These are phyloP conservation scores for Groenewaldozyma auringiensis DNA, from an alignment of 1,139 yeast genomes.

Conservation along the genomic window DNA sequence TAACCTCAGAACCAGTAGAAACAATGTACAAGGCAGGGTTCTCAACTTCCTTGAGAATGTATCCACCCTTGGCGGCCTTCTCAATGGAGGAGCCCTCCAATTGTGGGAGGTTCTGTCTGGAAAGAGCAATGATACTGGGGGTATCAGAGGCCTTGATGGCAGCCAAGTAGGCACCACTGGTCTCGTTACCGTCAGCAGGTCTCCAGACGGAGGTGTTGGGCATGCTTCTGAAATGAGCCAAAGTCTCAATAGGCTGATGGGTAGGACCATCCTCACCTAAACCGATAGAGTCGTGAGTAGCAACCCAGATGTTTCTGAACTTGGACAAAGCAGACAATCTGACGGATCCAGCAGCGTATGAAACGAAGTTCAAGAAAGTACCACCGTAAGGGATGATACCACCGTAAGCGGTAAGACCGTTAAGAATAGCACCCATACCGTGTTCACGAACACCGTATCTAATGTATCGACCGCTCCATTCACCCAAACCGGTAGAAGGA, in stretches of 20 bases:
- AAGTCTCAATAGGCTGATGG: conserved; percentile 98
- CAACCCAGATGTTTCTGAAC: conserved; percentile 93
- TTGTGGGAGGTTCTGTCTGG: conserved; percentile 98
- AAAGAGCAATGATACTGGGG: conserved; percentile 84
- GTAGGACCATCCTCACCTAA: conserved; percentile 99
- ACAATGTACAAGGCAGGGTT: conserved; percentile 74
- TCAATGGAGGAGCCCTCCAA: conserved; percentile 88
- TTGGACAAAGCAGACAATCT: conserved; percentile 92
- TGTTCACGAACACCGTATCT: conserved; percentile 99
- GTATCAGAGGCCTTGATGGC: conserved; percentile 67
- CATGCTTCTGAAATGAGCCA: conserved; percentile 94
- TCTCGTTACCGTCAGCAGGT: conserved; percentile 99
- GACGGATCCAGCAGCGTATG: conserved; percentile 96
- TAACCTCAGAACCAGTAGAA: conserved; percentile 95
- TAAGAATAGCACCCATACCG: conserved; percentile 98
- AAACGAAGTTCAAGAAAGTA: conserved; percentile 96
- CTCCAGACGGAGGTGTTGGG: conserved; percentile 98
- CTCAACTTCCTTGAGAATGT: conserved; percentile 48
- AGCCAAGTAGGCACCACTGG: conserved; percentile 88
- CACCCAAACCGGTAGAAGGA: conserved; percentile 72
- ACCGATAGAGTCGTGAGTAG: conserved; percentile 98
- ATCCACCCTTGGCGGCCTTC: conserved; percentile 94
- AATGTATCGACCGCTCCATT: conserved; percentile 86
- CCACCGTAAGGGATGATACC: conserved; percentile 93
- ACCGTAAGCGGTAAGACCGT: conserved; percentile 96